Evolutionary conservation across 1,284 basidiomycete species (phyloP).

Genomic region (Pseudozyma sp.): DNA sequence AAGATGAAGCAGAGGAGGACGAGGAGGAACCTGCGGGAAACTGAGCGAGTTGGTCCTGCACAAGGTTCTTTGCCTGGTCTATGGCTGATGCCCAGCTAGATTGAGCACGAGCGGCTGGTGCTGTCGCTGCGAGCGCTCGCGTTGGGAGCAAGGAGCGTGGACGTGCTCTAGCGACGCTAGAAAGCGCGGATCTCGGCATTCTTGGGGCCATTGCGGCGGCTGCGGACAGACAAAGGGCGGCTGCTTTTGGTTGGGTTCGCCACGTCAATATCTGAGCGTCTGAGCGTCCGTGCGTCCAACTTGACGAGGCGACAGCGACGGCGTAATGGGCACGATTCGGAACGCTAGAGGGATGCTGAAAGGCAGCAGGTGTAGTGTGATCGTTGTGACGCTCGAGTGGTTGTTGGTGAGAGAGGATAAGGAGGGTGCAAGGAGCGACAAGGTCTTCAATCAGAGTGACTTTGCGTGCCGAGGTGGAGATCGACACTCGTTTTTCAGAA

Average conservation of each 20-base stretch:
- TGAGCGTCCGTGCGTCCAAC: neutral
- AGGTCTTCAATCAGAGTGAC: neutral
- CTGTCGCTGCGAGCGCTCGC: conserved; percentile 2
- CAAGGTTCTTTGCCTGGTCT: conserved; percentile 47
- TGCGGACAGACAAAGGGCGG: too few relatives aligned
- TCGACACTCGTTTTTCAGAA: conserved; percentile 7
- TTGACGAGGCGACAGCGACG: neutral
- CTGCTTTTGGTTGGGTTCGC: too few relatives aligned
- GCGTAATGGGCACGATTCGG: neutral
- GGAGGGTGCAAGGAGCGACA: neutral
- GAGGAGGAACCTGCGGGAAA: conserved; percentile 26
- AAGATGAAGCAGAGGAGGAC: conserved; percentile 11
- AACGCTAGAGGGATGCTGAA: neutral
- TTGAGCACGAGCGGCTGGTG: conserved; percentile 20
- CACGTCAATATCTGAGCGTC: neutral
- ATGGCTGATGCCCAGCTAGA: conserved; percentile 47
- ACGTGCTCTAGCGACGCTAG: conserved; percentile 7
- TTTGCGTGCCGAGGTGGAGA: too few relatives aligned
- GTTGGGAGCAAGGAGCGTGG: conserved; percentile 3
- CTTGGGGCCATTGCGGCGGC: conserved; percentile 25
- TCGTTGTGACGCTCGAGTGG: too few relatives aligned
- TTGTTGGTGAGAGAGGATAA: neutral
- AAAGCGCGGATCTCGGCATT: conserved; percentile 19
- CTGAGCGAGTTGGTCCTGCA: conserved; percentile 39
- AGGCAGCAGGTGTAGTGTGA: neutral